phyloP scores from a whole-genome alignment of 108 stramenopile genomes.

The Bacterosira constricta region DNA sequence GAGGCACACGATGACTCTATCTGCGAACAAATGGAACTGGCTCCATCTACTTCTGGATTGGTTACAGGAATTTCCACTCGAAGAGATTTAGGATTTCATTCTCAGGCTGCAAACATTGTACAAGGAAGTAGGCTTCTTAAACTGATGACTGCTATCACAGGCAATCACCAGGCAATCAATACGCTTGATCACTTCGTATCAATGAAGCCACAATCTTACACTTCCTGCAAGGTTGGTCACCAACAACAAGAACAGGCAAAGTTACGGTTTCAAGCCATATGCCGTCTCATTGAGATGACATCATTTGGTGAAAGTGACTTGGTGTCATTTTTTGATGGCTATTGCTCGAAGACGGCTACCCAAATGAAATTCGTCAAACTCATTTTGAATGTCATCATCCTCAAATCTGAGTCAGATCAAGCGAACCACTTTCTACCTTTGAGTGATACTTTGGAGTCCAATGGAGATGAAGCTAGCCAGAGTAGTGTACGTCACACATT shows the following conservation, averaged over 20 bases:
- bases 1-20: conserved; percentile 27
- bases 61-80: conserved; percentile 29
- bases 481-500: neutral
- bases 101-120: conserved; percentile 11
- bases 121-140: conserved; percentile 32
- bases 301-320: neutral
- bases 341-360: conserved; percentile 27
- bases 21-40: neutral
- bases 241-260: neutral
- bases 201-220: conserved; percentile 4
- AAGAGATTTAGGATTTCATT: conserved; percentile 32
- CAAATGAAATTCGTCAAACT: conserved; percentile 28
- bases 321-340: conserved; percentile 33
- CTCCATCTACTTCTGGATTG: conserved; percentile 18
- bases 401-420: neutral
- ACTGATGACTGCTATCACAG: conserved; percentile 18
- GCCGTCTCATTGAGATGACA: conserved; percentile 29
- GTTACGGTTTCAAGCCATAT: conserved; percentile 16
- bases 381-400: neutral
- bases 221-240: neutral
- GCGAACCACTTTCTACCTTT: neutral
- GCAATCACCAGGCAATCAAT: neutral
- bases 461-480: neutral
- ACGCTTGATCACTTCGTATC: conserved; percentile 10
- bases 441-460: neutral